Evolutionary conservation across 345 rosid genomes (phyloP), one percentile per base, ranked within the genome.

Genomic region (Lepidium africanum): DNA sequence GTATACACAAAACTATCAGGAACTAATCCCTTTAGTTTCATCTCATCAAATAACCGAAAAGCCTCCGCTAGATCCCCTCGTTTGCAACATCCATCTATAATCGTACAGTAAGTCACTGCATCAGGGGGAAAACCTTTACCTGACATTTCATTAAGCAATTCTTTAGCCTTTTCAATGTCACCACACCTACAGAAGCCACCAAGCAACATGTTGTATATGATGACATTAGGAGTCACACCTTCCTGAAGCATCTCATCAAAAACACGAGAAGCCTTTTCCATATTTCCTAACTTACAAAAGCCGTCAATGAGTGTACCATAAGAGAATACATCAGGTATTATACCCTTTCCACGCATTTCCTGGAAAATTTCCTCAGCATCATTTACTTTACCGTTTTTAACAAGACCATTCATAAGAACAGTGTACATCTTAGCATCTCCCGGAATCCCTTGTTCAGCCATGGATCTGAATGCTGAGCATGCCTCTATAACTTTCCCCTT

Each of bases 41-140:
- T 91, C 79, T 79, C 80, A 47, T 89, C 83, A 40, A 83, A 73
- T 53, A 91, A 81, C 50, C 40, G 65, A 62, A 87, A 85, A 19
- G 96, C 96, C 80, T 81, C 80, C 0, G 15, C 36, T 68, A 91
- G 67, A 73, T 80, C 81, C 65, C 89, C 86, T 36, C 71, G 65
- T 81, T 89, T 91, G 86, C 92, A 85, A 65, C 80, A 85, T 61
- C 89, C 92, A 76, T 85, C 87, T 14, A 91, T 92, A 39, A 87
- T 77, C 27, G 80, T 86, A 54, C 84, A 68, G 75, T 92, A 89
- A 15, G 91, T 89, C 70, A 85, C 84, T 35, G 37, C 65, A 48
- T 77, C 85, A 10, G 76, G 85, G 25, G 65, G 69, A 70, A 87
- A 74, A 69, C 85, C 88, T 71, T 71, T 85, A 36, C 49, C 78